Conservation (phyloP, 805 yeast genomes). For the Lipomyces starkeyi region DNA sequence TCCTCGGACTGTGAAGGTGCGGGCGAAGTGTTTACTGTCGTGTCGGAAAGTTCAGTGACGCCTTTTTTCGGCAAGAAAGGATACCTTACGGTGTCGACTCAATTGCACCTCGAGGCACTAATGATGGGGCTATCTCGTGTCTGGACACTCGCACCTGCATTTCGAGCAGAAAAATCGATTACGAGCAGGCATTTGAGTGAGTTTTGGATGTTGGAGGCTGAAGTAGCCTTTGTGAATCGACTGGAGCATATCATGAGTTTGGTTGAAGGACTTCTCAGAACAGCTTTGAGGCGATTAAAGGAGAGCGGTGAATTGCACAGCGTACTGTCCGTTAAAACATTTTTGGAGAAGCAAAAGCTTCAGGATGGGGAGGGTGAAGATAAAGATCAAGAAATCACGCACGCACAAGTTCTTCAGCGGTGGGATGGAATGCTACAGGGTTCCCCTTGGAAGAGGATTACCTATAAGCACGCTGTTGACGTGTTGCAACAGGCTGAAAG, state of each 20-base stretch:
- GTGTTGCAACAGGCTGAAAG: slow-evolving; percentile 51
- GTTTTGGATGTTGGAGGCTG: slow-evolving; percentile 98
- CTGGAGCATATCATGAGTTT: slow-evolving; percentile 67
- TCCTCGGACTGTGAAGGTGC: slow-evolving; percentile 97
- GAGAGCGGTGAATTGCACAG: slow-evolving; percentile 15
- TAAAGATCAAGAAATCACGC: slow-evolving; percentile 19
- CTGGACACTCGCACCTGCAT: slow-evolving; percentile 90
- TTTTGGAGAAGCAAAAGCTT: slow-evolving; percentile 17
- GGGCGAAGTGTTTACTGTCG: slow-evolving; percentile 80
- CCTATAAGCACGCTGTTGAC: slow-evolving; percentile 77
- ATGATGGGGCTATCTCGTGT: slow-evolving; percentile 77
- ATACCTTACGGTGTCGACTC: slow-evolving; percentile 87
- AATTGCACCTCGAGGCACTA: slow-evolving; percentile 83
- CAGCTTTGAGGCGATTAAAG: slow-evolving; percentile 47
- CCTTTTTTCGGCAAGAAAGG: slow-evolving; percentile 69
- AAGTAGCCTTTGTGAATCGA: slow-evolving; percentile 65
- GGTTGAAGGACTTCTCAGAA: slow-evolving; percentile 72
- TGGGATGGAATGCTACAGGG: slow-evolving; percentile 62
- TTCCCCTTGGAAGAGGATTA: slow-evolving; percentile 67
- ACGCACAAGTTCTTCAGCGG: slow-evolving; percentile 50
- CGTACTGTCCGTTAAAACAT: slow-evolving; percentile 14
- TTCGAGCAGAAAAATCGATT: slow-evolving; percentile 90
- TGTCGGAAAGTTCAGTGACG: slow-evolving; percentile 22
- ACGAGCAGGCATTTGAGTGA: slow-evolving; percentile 92
- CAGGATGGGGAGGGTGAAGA: slow-evolving; percentile 14